Base-by-base conservation (phyloP, 345 rosid species). In the Citrus medica region DNA sequence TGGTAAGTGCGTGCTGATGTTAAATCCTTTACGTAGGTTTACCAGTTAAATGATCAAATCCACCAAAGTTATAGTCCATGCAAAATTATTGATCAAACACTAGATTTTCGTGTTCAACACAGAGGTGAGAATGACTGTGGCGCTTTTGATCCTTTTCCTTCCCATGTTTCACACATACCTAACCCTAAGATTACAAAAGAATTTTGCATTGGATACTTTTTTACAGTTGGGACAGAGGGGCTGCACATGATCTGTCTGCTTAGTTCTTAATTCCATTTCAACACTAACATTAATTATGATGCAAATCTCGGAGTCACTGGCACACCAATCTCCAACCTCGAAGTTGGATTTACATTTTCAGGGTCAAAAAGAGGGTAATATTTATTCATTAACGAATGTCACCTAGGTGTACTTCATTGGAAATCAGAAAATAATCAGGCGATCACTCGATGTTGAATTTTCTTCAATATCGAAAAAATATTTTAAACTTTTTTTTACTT, bases 161-260 rank as follows among this genome's bases (percentile, higher is more conserved):
- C 72, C 37, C 64, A n/a, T 53, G 72, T 76, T 67, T 76, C 61
- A 64, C 70, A 21, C 24, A 46, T 48, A 13, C 71, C 77, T 7
- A 55, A n/a, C 6, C 71, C 77, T 7, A 55, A n/a, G 9, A 22
- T 64, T 22, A 22, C 13, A 25, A 9, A 67, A 66, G 38, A 37
- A 46, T 12, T 48, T 64, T 37, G 62, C 78, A 35, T 80, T 37
- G 81, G 85, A 75, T 79, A 14, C 80, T 38, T n/a, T 10, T 65
- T 76, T 48, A 62, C 71, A 30, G 35, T 33, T 64, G 71, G 70
- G 55, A 21, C 28, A 19, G 27, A 24, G 38, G 27, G 7, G n/a
- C 32, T 66, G 72, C 79, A 76, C 65, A 9, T 69, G 73, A 22
- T 7, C 13, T 3, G 16, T 21, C 33, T 42, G 21, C 55, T 81